phyloP scores from a whole-genome alignment of 202 grass and related monocot species.

The Musa balbisiana region DNA sequence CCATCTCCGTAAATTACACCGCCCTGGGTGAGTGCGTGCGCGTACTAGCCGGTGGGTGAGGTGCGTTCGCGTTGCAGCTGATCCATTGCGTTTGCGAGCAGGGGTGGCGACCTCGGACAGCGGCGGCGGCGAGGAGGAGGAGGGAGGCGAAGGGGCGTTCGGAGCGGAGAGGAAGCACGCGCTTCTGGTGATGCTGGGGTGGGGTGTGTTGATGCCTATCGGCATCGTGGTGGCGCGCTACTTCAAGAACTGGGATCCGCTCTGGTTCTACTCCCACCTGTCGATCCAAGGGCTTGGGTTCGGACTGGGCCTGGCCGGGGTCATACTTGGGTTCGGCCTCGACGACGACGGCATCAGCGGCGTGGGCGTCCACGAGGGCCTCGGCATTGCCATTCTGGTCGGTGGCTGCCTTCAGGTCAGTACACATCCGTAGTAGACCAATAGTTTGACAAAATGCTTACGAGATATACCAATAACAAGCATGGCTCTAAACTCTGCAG shows the following conservation, averaged over 20 bases:
- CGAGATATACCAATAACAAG: neutral
- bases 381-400: conserved; percentile 41
- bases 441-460: neutral
- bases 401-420: conserved; percentile 46
- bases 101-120: neutral
- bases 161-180: conserved; percentile 35
- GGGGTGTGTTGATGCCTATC: conserved; percentile 49
- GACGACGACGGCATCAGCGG: conserved; percentile 26
- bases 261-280: conserved; percentile 70
- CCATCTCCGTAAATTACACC: conserved; percentile 30
- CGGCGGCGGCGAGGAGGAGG: neutral
- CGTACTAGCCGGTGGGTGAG: neutral
- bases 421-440: neutral
- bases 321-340: conserved; percentile 43
- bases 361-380: conserved; percentile 29
- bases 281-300: conserved; percentile 54
- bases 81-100: neutral
- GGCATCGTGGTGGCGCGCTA: conserved; percentile 51
- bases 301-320: conserved; percentile 32
- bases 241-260: conserved; percentile 44
- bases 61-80: neutral
- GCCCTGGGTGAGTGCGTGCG: neutral
- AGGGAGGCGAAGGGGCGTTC: neutral
- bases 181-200: conserved; percentile 37
- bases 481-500: neutral